phyloP scores from a whole-genome alignment of 1,284 basidiomycete species.

The Ustilago vetiveriae region DNA sequence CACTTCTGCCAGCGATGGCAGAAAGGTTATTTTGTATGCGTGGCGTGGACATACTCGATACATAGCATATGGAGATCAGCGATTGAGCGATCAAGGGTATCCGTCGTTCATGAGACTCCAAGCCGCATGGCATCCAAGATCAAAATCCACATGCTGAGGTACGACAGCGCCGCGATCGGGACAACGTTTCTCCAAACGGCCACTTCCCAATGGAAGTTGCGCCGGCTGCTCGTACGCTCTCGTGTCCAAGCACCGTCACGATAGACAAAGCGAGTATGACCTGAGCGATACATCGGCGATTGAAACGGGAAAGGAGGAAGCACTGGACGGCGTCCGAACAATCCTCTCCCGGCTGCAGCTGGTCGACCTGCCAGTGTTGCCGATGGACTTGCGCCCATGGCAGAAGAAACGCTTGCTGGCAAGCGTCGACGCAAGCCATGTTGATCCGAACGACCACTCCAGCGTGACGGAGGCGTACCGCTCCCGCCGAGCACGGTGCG shows the following conservation, averaged over 20 bases:
- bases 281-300: conserved; percentile 16
- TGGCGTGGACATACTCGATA: no score
- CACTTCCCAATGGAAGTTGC: conserved; percentile 66
- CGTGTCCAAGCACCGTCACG: conserved; percentile 15
- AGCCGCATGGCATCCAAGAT: conserved; percentile 46
- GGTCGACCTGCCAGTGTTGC: background rate
- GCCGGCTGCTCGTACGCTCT: conserved; percentile 38
- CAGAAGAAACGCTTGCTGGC: background rate
- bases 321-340: conserved; percentile 7
- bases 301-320: conserved; percentile 18
- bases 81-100: no score
- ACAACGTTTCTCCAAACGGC: conserved; percentile 63
- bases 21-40: no score
- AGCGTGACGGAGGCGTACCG: conserved; percentile 6
- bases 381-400: background rate
- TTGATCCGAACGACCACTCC: background rate
- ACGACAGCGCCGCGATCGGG: conserved; percentile 59
- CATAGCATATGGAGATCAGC: no score
- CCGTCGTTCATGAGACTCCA: background rate
- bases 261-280: conserved; percentile 17
- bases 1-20: no score
- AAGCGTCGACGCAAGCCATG: conserved; percentile 15
- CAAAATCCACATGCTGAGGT: conserved; percentile 61
- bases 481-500: conserved; percentile 23
- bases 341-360: background rate